Base-by-base conservation (phyloP, 192 early-diverging fungal species). In the Chytriomyces confervae region DNA sequence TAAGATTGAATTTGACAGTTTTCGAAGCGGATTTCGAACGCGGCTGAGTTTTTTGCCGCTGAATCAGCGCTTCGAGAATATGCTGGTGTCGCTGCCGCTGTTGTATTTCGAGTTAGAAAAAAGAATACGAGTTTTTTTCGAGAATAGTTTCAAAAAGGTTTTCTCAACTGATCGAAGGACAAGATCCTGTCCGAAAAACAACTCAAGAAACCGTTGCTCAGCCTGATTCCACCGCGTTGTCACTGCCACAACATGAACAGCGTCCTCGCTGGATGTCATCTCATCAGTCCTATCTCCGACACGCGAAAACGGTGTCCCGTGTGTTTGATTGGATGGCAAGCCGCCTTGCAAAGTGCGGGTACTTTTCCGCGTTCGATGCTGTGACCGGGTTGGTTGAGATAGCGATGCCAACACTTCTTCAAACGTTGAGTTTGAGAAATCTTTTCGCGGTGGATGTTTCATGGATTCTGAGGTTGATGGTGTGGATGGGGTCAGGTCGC, bases 111-210 rank as follows among this genome's bases (percentile, higher is more conserved):
- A 36, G 36, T 36, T 4, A 36, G 36, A 36, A 2, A 27, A 36
- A 36, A 36, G 36, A 36, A 2, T 13, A 2, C 53, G 53, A 57
- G 16, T 27, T 57, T 57, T 57, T 57, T 57, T 13, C 13, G 20
- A 20, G 53, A 13, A 20, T n/a, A 57, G 53, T 10, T n/a, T 10
- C 51, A 57, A 57, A n/a, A 57, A 57, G 20, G 0, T 36, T 36
- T 36, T n/a, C 53, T 57, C 53, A 57, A 57, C 53, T 8, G 76
- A 68, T 7, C 76, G n/a, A 7, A 77, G 57, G 2, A 70, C 61
- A 9, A 77, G 29, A 45, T 77, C 76, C 62, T 77, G 49, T 10
- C 76, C 76, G 46, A 77, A 77, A 60, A 77, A 77, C 16, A 77
- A 50, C 13, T 77, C 76, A 6, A 77, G 66, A 20, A 77, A 77